Evolutionary conservation across 2,329 filamentous ascomycete species (phyloP).

Genomic region (Madurella fahalii): DNA sequence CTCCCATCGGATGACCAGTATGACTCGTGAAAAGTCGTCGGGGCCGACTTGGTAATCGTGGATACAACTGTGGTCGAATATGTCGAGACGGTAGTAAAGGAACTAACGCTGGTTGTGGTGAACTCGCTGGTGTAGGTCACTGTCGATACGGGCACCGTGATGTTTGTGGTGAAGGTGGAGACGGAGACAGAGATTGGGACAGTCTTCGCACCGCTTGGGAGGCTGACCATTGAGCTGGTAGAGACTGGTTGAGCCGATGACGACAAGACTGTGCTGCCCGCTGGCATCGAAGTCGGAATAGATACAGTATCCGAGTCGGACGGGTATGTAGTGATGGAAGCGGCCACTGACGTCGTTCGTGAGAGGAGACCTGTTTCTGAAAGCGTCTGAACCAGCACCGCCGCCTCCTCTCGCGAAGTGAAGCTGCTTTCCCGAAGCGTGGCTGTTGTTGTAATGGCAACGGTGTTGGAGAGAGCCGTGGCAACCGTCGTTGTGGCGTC

Average conservation of each 20-base stretch:
- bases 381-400: neutral
- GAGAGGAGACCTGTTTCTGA: neutral
- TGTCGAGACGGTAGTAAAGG: conserved; percentile 4
- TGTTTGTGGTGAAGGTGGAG: conserved; percentile 15
- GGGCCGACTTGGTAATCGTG: neutral
- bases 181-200: conserved; percentile 11
- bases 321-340: neutral
- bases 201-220: conserved; percentile 11
- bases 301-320: no score
- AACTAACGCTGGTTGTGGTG: conserved; percentile 4
- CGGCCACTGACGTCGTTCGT: neutral
- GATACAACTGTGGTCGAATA: conserved; percentile 3
- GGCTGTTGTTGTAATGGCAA: neutral
- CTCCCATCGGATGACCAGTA: conserved; percentile 7
- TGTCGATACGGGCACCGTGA: conserved; percentile 12
- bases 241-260: neutral
- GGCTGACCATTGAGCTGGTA: neutral
- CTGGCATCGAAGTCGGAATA: neutral
- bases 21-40: conserved; percentile 7
- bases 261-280: neutral
- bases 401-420: neutral
- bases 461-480: neutral
- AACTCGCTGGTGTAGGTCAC: conserved; percentile 4
- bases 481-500: neutral
- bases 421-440: neutral